Base-by-base conservation (phyloP, 306 rosid genomes). In the Boehmeria nivea region DNA sequence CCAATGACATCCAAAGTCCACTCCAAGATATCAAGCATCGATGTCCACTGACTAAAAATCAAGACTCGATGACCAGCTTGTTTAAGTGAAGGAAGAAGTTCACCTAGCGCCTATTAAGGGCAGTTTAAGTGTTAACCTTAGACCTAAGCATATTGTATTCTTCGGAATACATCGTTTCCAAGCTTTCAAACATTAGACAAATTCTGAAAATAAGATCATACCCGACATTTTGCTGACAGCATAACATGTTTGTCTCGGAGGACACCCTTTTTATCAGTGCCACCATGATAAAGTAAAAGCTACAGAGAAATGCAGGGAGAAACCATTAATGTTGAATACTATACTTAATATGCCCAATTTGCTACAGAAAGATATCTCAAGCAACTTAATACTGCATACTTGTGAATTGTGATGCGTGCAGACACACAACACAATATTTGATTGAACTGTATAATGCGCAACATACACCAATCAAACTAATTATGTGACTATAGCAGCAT, bases 1-100 rank as follows among this genome's bases (percentile, higher is more conserved):
- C 98, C 98, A 66, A 87, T 76, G 78, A 91, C 96, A 73, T 91
- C 95, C 76, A 91, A 81, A 42, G 79, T 71, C 98, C 98, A 91
- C 75, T 91, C 98, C 75, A 91, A 73, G 62, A 91, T 80, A 74
- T 91, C 95, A 62, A 91, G 98, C 98, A 91, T 87, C 50, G 98
- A 91, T 4, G 96, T 91, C 98, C 98, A 91, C 64, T 91, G 95
- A 76, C 96, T 87, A 61, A 91, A 91, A 54, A 91, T 91, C 69
- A 91, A 65, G 38, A 76, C 96, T 11, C 93, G 94, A 68, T 91
- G 96, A 48, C 98, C 96, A 60, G 59, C 77, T 59, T 67, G 68
- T 75, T 87, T 68, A 59, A 91, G 72, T 57, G 87, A 66, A 53
- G 98, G 98, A 43, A 91, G 98, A 66, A 91, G 87, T 31, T 76